Conservation (phyloP, 345 rosid genomes). For the Jatropha curcas region DNA sequence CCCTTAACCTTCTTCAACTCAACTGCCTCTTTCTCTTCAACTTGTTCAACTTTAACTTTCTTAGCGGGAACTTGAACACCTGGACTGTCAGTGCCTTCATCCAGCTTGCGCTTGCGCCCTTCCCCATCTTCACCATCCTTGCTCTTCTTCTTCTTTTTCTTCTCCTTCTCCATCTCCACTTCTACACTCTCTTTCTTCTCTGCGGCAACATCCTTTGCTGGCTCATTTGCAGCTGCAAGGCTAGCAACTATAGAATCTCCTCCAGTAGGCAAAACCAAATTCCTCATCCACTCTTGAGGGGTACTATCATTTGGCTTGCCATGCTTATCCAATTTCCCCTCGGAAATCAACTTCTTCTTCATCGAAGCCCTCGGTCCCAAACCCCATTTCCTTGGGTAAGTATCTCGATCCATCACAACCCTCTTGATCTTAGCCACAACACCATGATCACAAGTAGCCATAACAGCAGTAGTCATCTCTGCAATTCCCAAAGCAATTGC, state of each 20-base stretch:
- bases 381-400: constrained; percentile 96
- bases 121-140: constrained; percentile 39
- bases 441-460: constrained; percentile 96
- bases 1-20: constrained; percentile 27
- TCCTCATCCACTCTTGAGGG: constrained; percentile 81
- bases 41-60: constrained; percentile 51
- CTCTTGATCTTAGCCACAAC: constrained; percentile 95
- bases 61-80: constrained; percentile 45
- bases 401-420: constrained; percentile 97
- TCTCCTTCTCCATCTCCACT: constrained; percentile 30
- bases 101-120: constrained; percentile 54
- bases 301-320: constrained; percentile 83
- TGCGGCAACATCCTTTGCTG: constrained; percentile 28
- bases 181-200: constrained; percentile 21
- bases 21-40: constrained; percentile 26
- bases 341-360: constrained; percentile 83
- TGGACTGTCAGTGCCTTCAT: constrained; percentile 42
- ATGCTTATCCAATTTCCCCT: constrained; percentile 83
- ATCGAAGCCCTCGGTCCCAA: constrained; percentile 82
- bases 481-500: constrained; percentile 91
- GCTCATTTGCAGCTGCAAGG: constrained; percentile 60
- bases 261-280: constrained; percentile 67
- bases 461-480: constrained; percentile 95
- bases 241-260: constrained; percentile 73
- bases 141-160: constrained; percentile 33